Evolutionary conservation across 176 grass and related monocot genomes (phyloP).

Genomic region (Melocanna baccifera): DNA sequence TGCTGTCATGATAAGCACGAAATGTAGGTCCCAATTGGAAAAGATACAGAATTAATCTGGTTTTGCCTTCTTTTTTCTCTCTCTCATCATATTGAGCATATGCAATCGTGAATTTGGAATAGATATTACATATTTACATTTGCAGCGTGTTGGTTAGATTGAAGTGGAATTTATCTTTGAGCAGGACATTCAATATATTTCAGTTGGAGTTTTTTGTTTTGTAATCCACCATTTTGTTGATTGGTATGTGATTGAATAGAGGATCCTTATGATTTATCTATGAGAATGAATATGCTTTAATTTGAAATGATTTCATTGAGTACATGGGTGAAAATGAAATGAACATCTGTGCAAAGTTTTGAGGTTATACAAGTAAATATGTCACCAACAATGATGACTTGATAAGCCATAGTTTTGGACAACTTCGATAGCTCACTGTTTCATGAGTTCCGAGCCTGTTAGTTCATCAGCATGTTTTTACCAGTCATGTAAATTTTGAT

Average conservation of each 20-base stretch:
- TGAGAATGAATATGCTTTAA: neutral
- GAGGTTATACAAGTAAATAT: neutral
- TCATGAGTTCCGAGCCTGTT: neutral
- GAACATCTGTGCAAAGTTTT: neutral
- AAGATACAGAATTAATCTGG: neutral
- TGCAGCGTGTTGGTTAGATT: neutral
- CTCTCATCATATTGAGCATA: neutral
- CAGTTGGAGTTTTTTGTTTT: neutral
- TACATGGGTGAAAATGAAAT: neutral
- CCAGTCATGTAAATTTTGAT: neutral
- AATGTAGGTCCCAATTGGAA: neutral
- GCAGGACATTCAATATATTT: neutral
- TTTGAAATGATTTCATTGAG: neutral
- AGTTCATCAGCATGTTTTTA: neutral
- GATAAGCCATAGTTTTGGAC: neutral
- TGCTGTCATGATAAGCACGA: neutral
- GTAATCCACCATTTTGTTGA: neutral
- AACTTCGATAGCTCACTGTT: neutral
- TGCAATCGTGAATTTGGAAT: neutral
- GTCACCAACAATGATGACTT: neutral
- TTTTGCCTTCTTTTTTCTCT: neutral
- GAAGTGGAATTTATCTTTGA: neutral
- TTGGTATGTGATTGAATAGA: neutral
- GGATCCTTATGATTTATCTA: neutral
- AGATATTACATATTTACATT: neutral